Evolutionary conservation across 768 basidiomycete genomes (phyloP).

Genomic region (Multifurca ochricompacta): DNA sequence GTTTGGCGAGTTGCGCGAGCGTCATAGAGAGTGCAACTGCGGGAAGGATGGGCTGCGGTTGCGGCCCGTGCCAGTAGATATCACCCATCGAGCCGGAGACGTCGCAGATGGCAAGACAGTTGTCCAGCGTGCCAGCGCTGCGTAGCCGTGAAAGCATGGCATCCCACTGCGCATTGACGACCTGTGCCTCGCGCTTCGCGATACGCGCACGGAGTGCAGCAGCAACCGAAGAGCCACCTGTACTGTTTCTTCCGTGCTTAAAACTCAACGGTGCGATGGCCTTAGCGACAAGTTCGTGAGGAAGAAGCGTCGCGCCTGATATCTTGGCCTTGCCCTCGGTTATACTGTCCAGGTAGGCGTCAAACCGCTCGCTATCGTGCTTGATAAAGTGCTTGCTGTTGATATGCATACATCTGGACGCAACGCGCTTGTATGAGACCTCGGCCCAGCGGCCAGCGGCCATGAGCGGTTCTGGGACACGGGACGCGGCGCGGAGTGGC

Average conservation of each 20-base stretch:
- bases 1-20: constrained; percentile 50
- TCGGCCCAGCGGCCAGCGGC: constrained; percentile 47
- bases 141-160: constrained; percentile 45
- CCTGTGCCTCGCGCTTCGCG: constrained; percentile 32
- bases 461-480: constrained; percentile 57
- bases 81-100: constrained; percentile 68
- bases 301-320: constrained; percentile 59
- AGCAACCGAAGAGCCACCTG: constrained; percentile 17
- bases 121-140: constrained; percentile 50
- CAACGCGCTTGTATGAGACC: constrained; percentile 50
- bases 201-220: constrained; percentile 27
- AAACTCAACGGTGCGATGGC: constrained; percentile 20
- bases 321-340: constrained; percentile 48
- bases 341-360: constrained; percentile 48
- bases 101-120: constrained; percentile 61
- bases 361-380: constrained; percentile 54
- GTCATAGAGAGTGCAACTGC: constrained; percentile 60
- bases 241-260: background rate
- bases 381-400: constrained; percentile 47
- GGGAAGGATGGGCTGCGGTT: constrained; percentile 43
- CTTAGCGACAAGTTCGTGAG: constrained; percentile 49
- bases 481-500: constrained; percentile 40
- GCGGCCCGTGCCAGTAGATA: constrained; percentile 1
- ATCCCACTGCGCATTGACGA: constrained; percentile 62
- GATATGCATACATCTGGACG: constrained; percentile 53